These are phyloP conservation scores for Lizonia empirigonia DNA, from an alignment of 2,329 filamentous ascomycete species.

Conservation along the genomic window DNA sequence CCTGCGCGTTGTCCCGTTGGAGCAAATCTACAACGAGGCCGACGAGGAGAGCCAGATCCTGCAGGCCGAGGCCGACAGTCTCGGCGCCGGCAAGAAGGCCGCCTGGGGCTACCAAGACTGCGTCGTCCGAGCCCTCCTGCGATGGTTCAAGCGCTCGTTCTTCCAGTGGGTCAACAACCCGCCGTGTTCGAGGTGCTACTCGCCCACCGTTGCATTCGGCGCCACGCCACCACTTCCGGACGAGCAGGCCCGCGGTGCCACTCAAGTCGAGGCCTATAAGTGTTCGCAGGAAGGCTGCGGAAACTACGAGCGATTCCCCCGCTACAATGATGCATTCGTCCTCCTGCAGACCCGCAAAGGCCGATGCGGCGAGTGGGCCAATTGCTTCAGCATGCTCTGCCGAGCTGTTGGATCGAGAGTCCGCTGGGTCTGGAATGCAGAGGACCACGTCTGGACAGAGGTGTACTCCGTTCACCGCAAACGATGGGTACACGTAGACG, in stretches of 20 bases:
- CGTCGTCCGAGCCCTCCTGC: slow-evolving; percentile 84
- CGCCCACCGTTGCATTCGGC: slow-evolving; percentile 81
- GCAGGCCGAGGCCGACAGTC: slow-evolving; percentile 83
- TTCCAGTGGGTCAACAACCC: slow-evolving; percentile 98
- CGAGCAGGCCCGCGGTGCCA: slow-evolving; percentile 85
- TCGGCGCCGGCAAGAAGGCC: slow-evolving; percentile 77
- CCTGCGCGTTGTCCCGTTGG: slow-evolving; percentile 81
- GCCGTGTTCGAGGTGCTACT: slow-evolving; percentile 78
- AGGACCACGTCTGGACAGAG: slow-evolving; percentile 98
- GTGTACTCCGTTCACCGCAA: slow-evolving; percentile 93
- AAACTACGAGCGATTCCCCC: slow-evolving; percentile 84
- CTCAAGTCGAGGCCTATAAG: slow-evolving; percentile 85
- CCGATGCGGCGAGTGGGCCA: slow-evolving; percentile 93
- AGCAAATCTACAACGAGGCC: slow-evolving; percentile 90
- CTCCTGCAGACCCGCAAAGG: slow-evolving; percentile 85
- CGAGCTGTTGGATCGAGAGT: slow-evolving; percentile 88
- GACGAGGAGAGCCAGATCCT: slow-evolving; percentile 91
- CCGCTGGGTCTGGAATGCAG: slow-evolving; percentile 97
- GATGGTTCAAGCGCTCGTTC: slow-evolving; percentile 95
- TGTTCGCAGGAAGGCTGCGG: slow-evolving; percentile 79
- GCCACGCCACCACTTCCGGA: slow-evolving; percentile 86
- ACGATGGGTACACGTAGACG: slow-evolving; percentile 96
- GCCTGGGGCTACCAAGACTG: slow-evolving; percentile 99
- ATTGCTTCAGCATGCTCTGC: slow-evolving; percentile 98
- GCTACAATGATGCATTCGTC: slow-evolving; percentile 95